phyloP scores from a whole-genome alignment of 441 rosid genomes.

The Erodium trifolium region DNA sequence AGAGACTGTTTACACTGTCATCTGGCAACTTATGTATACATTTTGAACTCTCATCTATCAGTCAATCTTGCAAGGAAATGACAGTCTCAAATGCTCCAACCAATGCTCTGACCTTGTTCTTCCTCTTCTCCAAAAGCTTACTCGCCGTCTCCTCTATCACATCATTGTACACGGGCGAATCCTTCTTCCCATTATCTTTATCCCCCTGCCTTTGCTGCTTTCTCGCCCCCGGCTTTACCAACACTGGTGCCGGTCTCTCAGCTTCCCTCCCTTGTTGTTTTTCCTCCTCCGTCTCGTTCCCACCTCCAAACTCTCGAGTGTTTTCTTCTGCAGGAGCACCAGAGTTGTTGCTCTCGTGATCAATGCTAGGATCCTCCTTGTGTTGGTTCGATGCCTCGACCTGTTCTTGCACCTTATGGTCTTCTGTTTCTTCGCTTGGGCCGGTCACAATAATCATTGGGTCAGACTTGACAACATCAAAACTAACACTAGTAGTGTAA shows the following conservation, averaged over 20 bases:
- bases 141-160: slow-evolving; percentile 47
- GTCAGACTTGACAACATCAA: background rate
- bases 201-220: background rate
- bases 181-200: slow-evolving; percentile 18
- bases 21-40: too few species aligned
- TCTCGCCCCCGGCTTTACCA: background rate
- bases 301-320: too few species aligned
- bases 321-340: too few species aligned
- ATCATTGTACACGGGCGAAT: slow-evolving; percentile 29
- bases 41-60: too few species aligned
- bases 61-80: slow-evolving; percentile 19
- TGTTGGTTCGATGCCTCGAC: too few species aligned
- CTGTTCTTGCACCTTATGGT: too few species aligned
- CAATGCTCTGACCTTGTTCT: slow-evolving; percentile 50
- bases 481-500: background rate
- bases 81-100: slow-evolving; percentile 46
- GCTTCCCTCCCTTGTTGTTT: background rate
- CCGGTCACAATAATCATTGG: background rate
- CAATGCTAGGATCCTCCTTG: too few species aligned
- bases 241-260: too few species aligned
- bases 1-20: too few species aligned
- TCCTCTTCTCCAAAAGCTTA: slow-evolving; percentile 33
- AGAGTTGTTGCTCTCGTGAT: too few species aligned
- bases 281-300: background rate
- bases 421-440: background rate